Evolutionary conservation across 768 basidiomycete species (phyloP).

Genomic region (Galerina sulciceps): DNA sequence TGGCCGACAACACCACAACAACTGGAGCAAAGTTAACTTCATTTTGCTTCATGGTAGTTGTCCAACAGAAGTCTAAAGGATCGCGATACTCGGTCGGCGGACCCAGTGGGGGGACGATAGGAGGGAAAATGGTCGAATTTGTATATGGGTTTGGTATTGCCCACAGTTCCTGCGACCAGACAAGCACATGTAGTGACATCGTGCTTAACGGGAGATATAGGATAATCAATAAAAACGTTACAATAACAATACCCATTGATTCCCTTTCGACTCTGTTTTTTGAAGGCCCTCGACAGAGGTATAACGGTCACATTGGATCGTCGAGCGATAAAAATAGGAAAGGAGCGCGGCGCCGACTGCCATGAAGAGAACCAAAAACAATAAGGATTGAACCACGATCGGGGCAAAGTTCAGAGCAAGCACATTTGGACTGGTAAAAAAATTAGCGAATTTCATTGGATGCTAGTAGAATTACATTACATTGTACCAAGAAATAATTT

Average conservation of each 20-base stretch:
- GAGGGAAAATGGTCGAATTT: slow-evolving; percentile 57
- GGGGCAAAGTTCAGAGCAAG: slow-evolving; percentile 76
- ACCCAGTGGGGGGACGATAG: slow-evolving; percentile 55
- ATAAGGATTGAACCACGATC: slow-evolving; percentile 58
- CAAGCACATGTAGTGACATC: slow-evolving; percentile 74
- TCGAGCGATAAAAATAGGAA: slow-evolving; percentile 60
- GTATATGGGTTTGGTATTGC: slow-evolving; percentile 69
- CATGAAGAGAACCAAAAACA: slow-evolving; percentile 66
- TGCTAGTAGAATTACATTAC: slow-evolving; percentile 39
- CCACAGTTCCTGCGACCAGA: slow-evolving; percentile 83
- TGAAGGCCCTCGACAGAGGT: slow-evolving; percentile 60
- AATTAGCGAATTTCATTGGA: background rate
- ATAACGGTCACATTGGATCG: slow-evolving; percentile 50
- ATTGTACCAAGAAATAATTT: slow-evolving; percentile 69
- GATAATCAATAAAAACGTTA: slow-evolving; percentile 67
- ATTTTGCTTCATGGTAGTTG: slow-evolving; percentile 74
- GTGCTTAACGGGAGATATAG: slow-evolving; percentile 81
- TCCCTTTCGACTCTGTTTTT: slow-evolving; percentile 40
- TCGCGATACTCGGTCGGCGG: slow-evolving; percentile 59
- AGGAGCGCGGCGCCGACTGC: slow-evolving; percentile 54
- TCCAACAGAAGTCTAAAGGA: slow-evolving; percentile 77
- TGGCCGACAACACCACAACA: slow-evolving; percentile 57
- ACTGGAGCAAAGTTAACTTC: slow-evolving; percentile 72
- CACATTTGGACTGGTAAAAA: slow-evolving; percentile 61
- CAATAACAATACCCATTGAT: slow-evolving; percentile 57